These are phyloP conservation scores for Lepidium aucheri DNA, from an alignment of 345 rosid species.

Conservation along the genomic window DNA sequence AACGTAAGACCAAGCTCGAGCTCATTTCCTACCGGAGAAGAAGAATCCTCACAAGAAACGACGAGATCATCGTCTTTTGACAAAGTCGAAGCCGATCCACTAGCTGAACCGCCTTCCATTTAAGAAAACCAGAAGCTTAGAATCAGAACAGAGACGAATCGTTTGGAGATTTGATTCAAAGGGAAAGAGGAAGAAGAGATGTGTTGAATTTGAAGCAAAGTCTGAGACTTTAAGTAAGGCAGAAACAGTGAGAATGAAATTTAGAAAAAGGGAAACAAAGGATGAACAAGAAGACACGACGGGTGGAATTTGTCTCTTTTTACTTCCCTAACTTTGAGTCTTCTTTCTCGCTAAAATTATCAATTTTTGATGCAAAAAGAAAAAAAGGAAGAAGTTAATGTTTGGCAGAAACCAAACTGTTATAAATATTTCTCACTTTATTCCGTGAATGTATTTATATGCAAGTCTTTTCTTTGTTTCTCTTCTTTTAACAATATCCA, in stretches of 20 bases:
- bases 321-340: not conserved
- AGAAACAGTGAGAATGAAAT: constrained; percentile 25
- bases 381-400: not conserved
- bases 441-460: constrained; percentile 17
- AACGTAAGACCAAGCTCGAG: constrained; percentile 59
- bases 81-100: constrained; percentile 44
- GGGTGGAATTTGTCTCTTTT: constrained; percentile 29
- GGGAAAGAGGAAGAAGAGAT: constrained; percentile 2
- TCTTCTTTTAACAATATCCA: not conserved
- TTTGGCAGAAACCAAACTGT: not conserved
- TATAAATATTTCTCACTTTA: constrained; percentile 6
- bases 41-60: constrained; percentile 73
- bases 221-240: constrained; percentile 30
- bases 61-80: constrained; percentile 47
- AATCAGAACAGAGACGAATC: not conserved
- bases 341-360: constrained; percentile 7
- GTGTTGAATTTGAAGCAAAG: constrained; percentile 34
- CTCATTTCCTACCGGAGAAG: constrained; percentile 51
- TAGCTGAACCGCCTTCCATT: constrained; percentile 32
- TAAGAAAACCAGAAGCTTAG: not conserved
- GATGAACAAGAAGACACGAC: constrained; percentile 33
- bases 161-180: not conserved
- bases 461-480: not conserved
- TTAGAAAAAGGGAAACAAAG: constrained; percentile 19
- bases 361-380: constrained; percentile 2